These are phyloP conservation scores for Papiliotrema flavescens DNA, from an alignment of 1,284 basidiomycete genomes.

Conservation along the genomic window DNA sequence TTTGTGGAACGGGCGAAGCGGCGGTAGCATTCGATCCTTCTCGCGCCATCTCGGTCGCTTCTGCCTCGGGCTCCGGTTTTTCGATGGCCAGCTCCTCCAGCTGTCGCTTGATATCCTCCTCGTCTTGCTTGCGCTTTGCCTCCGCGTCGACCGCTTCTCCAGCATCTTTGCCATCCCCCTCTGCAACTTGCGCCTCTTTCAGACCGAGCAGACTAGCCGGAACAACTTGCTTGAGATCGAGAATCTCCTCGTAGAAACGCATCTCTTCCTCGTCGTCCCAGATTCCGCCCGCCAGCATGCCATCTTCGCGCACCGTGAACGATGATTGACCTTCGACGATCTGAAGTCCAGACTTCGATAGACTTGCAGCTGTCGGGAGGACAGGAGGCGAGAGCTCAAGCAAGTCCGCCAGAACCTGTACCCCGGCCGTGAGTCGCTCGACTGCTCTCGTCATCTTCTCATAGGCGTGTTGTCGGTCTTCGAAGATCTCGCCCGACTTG, in stretches of 20 bases:
- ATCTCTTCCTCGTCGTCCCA: conserved; percentile 99
- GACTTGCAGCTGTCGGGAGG: conserved; percentile 66
- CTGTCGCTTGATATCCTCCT: conserved; percentile 53
- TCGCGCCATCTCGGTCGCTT: neutral
- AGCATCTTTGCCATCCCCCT: conserved; percentile 21
- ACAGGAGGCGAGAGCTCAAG: conserved; percentile 75
- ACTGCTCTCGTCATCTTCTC: conserved; percentile 97
- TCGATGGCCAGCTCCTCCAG: conserved; percentile 40
- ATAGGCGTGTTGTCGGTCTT: conserved; percentile 96
- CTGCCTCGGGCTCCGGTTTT: neutral
- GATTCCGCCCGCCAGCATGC: conserved; percentile 64
- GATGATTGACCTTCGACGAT: conserved; percentile 52
- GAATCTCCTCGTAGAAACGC: conserved; percentile 88
- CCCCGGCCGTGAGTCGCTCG: conserved; percentile 80
- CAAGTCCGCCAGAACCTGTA: conserved; percentile 85
- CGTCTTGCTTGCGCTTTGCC: conserved; percentile 47
- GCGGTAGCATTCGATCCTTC: too few relatives aligned
- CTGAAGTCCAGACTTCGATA: conserved; percentile 48
- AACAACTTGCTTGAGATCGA: conserved; percentile 87
- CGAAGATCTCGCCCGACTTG: conserved; percentile 96
- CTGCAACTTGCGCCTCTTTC: conserved; percentile 52
- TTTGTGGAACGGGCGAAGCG: neutral
- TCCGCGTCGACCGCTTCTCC: conserved; percentile 17
- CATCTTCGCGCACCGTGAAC: conserved; percentile 58
- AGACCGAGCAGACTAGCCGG: conserved; percentile 83